Evolutionary conservation across 805 yeast species (phyloP), one percentile per base, ranked within the genome.

Genomic region (Zygosaccharomyces pseudorouxii): DNA sequence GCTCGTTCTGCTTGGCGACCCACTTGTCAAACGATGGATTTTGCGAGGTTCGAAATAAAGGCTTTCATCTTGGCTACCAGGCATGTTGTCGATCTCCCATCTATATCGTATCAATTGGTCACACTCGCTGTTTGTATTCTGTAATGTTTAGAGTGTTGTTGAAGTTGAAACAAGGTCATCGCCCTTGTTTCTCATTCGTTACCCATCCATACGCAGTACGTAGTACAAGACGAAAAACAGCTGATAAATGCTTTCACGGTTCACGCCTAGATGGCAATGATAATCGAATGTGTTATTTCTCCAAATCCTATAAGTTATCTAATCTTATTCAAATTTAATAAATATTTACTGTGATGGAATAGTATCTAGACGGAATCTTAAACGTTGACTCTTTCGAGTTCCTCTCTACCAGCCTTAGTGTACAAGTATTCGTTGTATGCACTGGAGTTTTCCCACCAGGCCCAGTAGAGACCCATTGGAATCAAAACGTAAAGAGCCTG

Each of bases 401-500:
- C 96, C 77, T 85, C 92, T 77, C 90, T 88, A 71, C 99, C 99
- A 57, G 87, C 98, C 79, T 92, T 92, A 72, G 97, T 89, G 80
- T 92, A 92, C 70, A 92, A 79, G 81, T 76, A 90, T 69, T 82
- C 92, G 74, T 92, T 87, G 81, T 89, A 89, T 68, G 85, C 89
- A 75, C 89, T 82, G 58, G 95, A 90, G 67, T 77, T 71, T 56
- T 80, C 81, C 96, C 96, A 89, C 74, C 92, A 72, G 70, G 81
- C 82, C 86, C 92, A 89, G 67, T 87, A 83, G 57, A 87, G 70
- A 50, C 81, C 75, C 57, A 79, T 89, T 58, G 99, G 99, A 57
- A 89, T 67, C 46, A 79, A 71, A 51, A 92, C 72, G 74, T 75
- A 92, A 60, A 92, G 73, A 53, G 82, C 79, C 77, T 93, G 97